Percentiles rank a stretch among this genome's conserved stretches.
Conservation (phyloP, 345 rosid genomes). For the Eucalyptus cloeziana region DNA sequence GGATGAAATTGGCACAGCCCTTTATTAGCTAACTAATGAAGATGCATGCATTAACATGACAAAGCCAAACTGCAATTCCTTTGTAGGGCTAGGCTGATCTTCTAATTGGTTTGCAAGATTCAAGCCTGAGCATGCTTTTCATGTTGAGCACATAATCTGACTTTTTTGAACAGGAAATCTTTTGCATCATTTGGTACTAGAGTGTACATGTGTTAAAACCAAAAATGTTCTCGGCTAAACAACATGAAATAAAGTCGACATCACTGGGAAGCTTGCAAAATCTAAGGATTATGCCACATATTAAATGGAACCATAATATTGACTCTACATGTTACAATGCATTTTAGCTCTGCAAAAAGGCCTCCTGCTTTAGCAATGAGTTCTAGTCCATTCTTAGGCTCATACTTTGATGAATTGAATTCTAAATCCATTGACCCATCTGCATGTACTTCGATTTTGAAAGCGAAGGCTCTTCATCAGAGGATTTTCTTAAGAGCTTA, state of each 20-base stretch:
- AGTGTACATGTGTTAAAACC: no score
- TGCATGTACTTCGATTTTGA: no score
- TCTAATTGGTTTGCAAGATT: neutral
- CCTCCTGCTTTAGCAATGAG: no score
- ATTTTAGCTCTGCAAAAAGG: neutral
- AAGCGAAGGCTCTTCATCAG: no score
- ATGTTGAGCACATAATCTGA: no score
- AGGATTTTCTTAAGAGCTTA: no score
- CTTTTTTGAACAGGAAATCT: no score
- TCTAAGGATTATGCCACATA: neutral
- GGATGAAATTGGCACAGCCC: neutral
- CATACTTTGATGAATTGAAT: no score
- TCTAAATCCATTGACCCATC: no score
- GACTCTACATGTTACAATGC: no score
- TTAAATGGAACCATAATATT: neutral
- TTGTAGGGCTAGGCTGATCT: neutral
- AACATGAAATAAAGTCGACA: neutral
- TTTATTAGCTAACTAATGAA: neutral
- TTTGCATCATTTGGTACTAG: rapidly evolving
- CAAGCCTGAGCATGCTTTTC: neutral
- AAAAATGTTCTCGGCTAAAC: no score
- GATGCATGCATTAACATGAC: neutral
- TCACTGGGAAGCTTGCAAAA: neutral
- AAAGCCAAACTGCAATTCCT: neutral
- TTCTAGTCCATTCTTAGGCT: no score